A percentile compares a stretch with the other conserved stretches of the same genome.
These are phyloP conservation scores for Debaryomyces psychrophilus DNA, from an alignment of 1,139 yeast species.

Conservation along the genomic window DNA sequence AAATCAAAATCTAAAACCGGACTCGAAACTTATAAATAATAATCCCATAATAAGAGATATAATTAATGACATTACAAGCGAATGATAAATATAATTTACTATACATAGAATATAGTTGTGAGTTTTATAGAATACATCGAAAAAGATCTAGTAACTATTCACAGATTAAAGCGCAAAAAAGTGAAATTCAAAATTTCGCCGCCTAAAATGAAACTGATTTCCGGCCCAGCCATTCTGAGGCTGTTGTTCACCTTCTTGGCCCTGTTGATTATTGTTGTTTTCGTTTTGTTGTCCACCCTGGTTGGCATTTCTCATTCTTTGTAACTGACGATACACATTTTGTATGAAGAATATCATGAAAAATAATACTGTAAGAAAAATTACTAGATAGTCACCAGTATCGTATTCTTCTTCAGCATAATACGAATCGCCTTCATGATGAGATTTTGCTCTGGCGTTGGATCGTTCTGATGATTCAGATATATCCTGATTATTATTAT, in stretches of 20 bases:
- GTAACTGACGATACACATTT: slow-evolving; percentile 30
- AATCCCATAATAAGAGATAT: slow-evolving; percentile 31
- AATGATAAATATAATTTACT: slow-evolving; percentile 5
- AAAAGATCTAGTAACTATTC: slow-evolving; percentile 5
- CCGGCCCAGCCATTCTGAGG: slow-evolving; percentile 19
- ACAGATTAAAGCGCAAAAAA: slow-evolving; percentile 37
- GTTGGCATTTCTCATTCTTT: slow-evolving; percentile 27
- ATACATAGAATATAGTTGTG: slow-evolving; percentile 2
- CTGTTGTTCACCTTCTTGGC: slow-evolving; percentile 12
- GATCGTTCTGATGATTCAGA: slow-evolving; percentile 16
- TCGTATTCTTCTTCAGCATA: slow-evolving; percentile 29
- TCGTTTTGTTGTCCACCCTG: slow-evolving; percentile 11
- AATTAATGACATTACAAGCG: slow-evolving; percentile 19
- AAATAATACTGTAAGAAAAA: slow-evolving; percentile 33
- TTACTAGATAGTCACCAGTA: slow-evolving; percentile 38
- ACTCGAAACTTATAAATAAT: slow-evolving; percentile 21
- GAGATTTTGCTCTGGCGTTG: slow-evolving; percentile 35
- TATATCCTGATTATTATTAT: slow-evolving; percentile 14
- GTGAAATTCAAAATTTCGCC: slow-evolving; percentile 42
- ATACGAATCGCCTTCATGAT: slow-evolving; percentile 36
- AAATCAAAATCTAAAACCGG: background rate
- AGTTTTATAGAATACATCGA: slow-evolving; percentile 8
- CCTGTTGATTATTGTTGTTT: slow-evolving; percentile 11
- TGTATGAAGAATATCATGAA: slow-evolving; percentile 34
- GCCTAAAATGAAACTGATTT: slow-evolving; percentile 23